These are phyloP conservation scores for Aureobasidium lini DNA, from an alignment of 2,329 filamentous ascomycete genomes.

Conservation along the genomic window DNA sequence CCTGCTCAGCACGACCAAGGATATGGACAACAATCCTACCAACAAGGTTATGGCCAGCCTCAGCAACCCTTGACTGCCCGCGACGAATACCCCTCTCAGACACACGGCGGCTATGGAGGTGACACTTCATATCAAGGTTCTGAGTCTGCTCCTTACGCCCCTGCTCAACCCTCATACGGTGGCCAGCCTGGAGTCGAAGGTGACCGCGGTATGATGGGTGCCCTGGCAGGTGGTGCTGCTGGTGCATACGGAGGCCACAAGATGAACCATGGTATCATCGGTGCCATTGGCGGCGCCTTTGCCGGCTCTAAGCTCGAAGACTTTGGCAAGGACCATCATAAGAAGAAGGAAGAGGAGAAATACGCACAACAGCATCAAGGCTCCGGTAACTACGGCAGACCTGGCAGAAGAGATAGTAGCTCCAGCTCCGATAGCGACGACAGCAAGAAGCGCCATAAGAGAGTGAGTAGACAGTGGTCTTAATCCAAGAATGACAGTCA, in stretches of 20 bases:
- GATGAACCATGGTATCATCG: constrained; percentile 50
- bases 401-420: constrained; percentile 1
- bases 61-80: constrained; percentile 8
- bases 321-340: constrained; percentile 41
- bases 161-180: constrained; percentile 6
- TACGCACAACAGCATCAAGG: not conserved
- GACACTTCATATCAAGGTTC: constrained; percentile 5
- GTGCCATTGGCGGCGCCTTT: constrained; percentile 50
- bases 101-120: constrained; percentile 6
- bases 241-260: constrained; percentile 51
- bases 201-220: constrained; percentile 50
- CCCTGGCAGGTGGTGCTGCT: constrained; percentile 49
- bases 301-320: constrained; percentile 49
- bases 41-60: constrained; percentile 13
- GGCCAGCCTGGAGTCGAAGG: constrained; percentile 28
- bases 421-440: constrained; percentile 11
- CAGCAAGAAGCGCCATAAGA: not conserved
- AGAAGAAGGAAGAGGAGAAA: constrained; percentile 25
- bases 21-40: constrained; percentile 13
- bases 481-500: not conserved
- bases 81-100: constrained; percentile 9
- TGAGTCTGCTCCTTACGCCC: constrained; percentile 3
- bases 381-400: constrained; percentile 2
- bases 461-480: not conserved
- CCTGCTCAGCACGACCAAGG: constrained; percentile 14